Evolutionary conservation across 208 protist species (phyloP), one percentile per base, ranked within the genome.

Genomic region (Herpetomonas samuelpessoai): DNA sequence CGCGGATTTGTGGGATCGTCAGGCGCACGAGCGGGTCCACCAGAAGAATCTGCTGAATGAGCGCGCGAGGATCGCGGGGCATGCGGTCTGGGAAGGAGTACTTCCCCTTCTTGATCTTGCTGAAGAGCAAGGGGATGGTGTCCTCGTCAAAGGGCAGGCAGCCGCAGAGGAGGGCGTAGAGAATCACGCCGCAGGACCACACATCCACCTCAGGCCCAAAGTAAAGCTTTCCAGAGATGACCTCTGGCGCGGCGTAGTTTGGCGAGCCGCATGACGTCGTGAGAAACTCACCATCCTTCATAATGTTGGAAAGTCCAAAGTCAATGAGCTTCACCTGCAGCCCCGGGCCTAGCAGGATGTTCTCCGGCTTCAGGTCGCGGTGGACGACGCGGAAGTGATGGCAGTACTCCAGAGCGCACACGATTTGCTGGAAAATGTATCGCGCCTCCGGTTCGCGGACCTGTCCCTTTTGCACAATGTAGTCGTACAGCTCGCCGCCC

Each of bases 401-500:
- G 79, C 98, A 99, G 73, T 99, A 99, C 63, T 99, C 95, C 2
- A 99, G 81, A 14, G 97, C 98, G 19, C 91, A 99, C 7, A 99
- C 96, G 64, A 99, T 98, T 68, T 99, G 98, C 74, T 99, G 98
- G 65, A 99, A 99, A 57, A 99, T 97, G 49, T 92, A 81, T 14
- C 98, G 79, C 21, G 96, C 97, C 61, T 97, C 93, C 27, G 88
- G 82, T 64, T 99, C 97, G 0, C 75, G 79, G 14, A 99, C 73
- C 53, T 81, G 92, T 14, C 97, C 97, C 64, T 98, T 93, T 35
- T 96, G 91, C 0, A 99, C 97, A 68, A 99, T 99, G 74, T 99
- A 99, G 55, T 99, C 97, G 72, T 99, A 99, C 45, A 99, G 79
- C 72, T 99, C 98, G 0, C 98, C 98, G 46, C 98, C 97, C 28